These are phyloP conservation scores for Musa balbisiana DNA, from an alignment of 202 grass and related monocot species.

Conservation along the genomic window DNA sequence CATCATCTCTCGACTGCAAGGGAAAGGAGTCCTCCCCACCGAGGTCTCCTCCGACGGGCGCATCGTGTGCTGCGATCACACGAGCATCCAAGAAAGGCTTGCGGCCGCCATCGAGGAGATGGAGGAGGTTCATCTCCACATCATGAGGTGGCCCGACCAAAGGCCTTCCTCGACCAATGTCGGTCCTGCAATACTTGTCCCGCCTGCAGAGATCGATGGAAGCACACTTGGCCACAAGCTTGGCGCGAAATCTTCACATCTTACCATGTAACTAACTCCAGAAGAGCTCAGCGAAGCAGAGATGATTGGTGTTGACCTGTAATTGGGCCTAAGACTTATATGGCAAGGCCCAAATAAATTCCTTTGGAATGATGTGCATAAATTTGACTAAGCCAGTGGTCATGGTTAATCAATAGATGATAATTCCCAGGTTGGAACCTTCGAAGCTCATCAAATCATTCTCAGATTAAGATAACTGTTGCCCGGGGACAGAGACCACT, in stretches of 20 bases:
- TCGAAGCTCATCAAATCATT: no score
- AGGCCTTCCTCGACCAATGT: neutral
- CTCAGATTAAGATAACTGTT: no score
- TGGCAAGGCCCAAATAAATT: no score
- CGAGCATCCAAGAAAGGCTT: neutral
- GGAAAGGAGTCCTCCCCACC: neutral
- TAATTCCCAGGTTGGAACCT: no score
- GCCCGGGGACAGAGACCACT: no score
- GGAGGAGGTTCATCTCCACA: constrained; percentile 11
- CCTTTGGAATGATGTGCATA: no score
- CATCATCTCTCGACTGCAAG: constrained; percentile 4
- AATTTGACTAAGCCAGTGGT: no score
- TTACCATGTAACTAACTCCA: neutral
- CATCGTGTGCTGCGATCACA: neutral
- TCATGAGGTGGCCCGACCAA: constrained; percentile 5
- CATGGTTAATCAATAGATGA: no score
- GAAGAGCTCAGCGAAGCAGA: no score
- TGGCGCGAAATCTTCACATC: neutral
- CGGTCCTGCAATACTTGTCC: neutral
- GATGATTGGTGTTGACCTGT: no score
- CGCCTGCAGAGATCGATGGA: neutral
- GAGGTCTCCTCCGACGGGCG: constrained; percentile 4
- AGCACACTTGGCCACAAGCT: neutral
- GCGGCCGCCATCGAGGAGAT: neutral
- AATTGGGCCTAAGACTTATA: no score